phyloP scores from a whole-genome alignment of 2,329 filamentous ascomycete species.

The Colletotrichum eleusines region DNA sequence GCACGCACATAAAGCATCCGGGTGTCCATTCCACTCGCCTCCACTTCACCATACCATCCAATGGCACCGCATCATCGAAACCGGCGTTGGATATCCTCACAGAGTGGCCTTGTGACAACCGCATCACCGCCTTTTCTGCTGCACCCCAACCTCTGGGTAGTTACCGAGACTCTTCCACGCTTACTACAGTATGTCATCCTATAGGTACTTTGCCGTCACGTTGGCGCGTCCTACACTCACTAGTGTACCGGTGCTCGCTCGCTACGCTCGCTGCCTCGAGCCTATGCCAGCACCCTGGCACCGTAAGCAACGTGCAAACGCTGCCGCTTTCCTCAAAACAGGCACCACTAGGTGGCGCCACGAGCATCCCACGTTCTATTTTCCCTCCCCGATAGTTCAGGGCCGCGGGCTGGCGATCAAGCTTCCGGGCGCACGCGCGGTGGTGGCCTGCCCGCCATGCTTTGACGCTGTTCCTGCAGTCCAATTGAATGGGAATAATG shows the following conservation, averaged over 20 bases:
- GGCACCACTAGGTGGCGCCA: neutral
- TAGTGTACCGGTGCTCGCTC: neutral
- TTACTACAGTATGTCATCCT: neutral
- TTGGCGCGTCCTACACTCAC: neutral
- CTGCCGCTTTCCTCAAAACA: neutral
- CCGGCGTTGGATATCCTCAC: slow-evolving; percentile 1
- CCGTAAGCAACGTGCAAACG: neutral
- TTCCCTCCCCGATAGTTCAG: neutral
- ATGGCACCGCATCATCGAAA: slow-evolving; percentile 1
- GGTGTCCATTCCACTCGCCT: neutral
- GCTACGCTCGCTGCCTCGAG: neutral
- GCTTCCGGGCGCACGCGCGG: slow-evolving; percentile 9
- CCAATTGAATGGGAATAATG: slow-evolving; percentile 6
- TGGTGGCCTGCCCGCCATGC: neutral
- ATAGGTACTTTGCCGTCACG: neutral
- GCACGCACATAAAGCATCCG: neutral
- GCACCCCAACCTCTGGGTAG: neutral
- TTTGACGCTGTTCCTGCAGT: slow-evolving; percentile 10
- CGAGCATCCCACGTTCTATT: slow-evolving; percentile 20
- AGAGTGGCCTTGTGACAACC: neutral
- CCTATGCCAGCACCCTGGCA: no score
- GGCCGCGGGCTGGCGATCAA: neutral
- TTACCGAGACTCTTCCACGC: neutral
- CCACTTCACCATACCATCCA: slow-evolving; percentile 26
- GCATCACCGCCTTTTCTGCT: slow-evolving; percentile 37